A percentile compares a stretch with the other conserved stretches of the same genome.
Evolutionary conservation across 768 basidiomycete species (phyloP).

Genomic region (Agaricus sinodeliciosus): DNA sequence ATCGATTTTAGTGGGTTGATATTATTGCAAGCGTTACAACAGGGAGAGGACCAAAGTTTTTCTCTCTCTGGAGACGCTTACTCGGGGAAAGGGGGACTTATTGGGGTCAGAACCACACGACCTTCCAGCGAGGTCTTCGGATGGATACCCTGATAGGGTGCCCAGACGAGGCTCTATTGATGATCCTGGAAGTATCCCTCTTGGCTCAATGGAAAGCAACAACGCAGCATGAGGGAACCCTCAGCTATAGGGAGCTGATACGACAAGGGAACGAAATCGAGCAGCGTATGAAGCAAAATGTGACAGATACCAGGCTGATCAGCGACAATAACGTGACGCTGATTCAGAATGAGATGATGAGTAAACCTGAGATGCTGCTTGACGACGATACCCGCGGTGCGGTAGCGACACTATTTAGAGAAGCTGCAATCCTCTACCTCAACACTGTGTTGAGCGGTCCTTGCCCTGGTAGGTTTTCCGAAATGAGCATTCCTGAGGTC

Average conservation of each 20-base stretch:
- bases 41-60: slow-evolving; percentile 56
- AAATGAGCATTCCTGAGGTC: background rate
- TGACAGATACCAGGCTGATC: slow-evolving; percentile 23
- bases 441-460: slow-evolving; percentile 65
- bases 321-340: slow-evolving; percentile 27
- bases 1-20: slow-evolving; percentile 60
- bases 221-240: slow-evolving; percentile 54
- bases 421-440: slow-evolving; percentile 60
- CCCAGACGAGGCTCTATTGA: slow-evolving; percentile 72
- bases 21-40: slow-evolving; percentile 62
- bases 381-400: slow-evolving; percentile 41
- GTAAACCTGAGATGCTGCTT: slow-evolving; percentile 23
- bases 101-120: slow-evolving; percentile 27
- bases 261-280: slow-evolving; percentile 69
- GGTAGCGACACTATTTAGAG: slow-evolving; percentile 54
- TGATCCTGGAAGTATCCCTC: slow-evolving; percentile 66
- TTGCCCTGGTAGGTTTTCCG: slow-evolving; percentile 49
- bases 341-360: slow-evolving; percentile 22
- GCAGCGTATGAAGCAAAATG: slow-evolving; percentile 47
- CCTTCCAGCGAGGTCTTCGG: slow-evolving; percentile 34
- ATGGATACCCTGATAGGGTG: slow-evolving; percentile 73
- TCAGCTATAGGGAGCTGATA: slow-evolving; percentile 72
- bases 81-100: slow-evolving; percentile 33
- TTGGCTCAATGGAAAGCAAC: slow-evolving; percentile 70
- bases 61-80: slow-evolving; percentile 59